Evolutionary conservation across 768 basidiomycete genomes (phyloP), one percentile per base, ranked within the genome.

Genomic region (Botryobasidium botryosum): DNA sequence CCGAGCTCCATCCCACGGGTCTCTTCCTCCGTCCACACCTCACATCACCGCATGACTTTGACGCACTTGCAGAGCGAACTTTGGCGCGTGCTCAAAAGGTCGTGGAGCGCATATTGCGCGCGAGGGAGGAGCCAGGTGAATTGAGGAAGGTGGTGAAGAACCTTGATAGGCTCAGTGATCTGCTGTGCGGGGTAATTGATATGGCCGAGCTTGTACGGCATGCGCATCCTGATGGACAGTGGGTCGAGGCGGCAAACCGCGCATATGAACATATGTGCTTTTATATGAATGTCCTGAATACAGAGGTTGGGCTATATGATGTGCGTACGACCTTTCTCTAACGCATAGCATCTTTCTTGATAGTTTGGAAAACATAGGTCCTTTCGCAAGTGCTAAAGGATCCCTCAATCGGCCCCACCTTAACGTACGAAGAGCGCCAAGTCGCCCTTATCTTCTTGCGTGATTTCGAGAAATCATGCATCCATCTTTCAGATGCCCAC

Each of bases 281-380:
- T 63, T 91, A 83, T 60, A 97, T 99, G 91, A 96, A 96, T 60
- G 77, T 85, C 37, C 67, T 97, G 48, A 99, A 99, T 61, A 96
- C 91, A 26, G 71, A 97, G 65, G 77, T 80, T 27, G 86, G 81
- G 31, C 66, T 99, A 37, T 91, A 90, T 51, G 71, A 86, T 65
- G 91, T 84, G 59, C 62, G 82, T 67, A 45, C 35, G 24, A n/a
- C 20, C 15, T 41, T 13, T 50, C 47, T 46, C 24, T 8, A 35
- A 26, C 26, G 24, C 23, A 46, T 23, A 50, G 43, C 48, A 8
- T 33, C 31, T 8, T 17, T 13, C 23, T 29, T 13, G 24, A 13
- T 24, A 21, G 8, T 27, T 10, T 27, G 8, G 8, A 10, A 17
- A 18, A 38, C 43, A 31, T 45, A 88, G 85, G 74, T 80, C 38